A percentile compares a stretch with the other conserved stretches of the same genome.
Evolutionary conservation across 1,284 basidiomycete genomes (phyloP).

Genomic region (Rhodotorula sp.): DNA sequence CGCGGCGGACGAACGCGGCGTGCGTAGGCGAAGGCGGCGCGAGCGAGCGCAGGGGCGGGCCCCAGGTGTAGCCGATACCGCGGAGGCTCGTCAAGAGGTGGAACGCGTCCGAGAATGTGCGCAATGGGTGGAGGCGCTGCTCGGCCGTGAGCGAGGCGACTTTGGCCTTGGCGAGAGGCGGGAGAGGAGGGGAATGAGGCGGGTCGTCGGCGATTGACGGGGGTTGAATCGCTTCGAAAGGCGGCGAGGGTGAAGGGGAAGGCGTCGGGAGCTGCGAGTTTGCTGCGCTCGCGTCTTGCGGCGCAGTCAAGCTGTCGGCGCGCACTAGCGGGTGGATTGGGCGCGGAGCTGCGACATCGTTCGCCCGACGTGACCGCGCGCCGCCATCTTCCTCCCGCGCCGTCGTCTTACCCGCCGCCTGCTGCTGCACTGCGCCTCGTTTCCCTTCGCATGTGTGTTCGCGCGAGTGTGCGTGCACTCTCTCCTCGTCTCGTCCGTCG

Average conservation of each 20-base stretch:
- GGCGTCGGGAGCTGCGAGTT: slow-evolving; percentile 22
- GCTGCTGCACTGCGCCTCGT: neutral
- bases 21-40: neutral
- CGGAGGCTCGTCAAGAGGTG: slow-evolving; percentile 29
- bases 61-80: slow-evolving; percentile 28
- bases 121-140: slow-evolving; percentile 13
- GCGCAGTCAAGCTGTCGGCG: neutral
- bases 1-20: slow-evolving; percentile 1
- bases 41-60: slow-evolving; percentile 1
- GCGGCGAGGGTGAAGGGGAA: slow-evolving; percentile 22
- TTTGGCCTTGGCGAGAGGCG: neutral
- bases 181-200: neutral
- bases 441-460: too few species aligned
- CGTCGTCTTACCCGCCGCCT: too few species aligned
- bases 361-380: neutral
- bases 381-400: neutral
- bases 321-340: neutral
- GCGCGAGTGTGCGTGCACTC: neutral
- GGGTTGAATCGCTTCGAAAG: slow-evolving; percentile 15
- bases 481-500: slow-evolving; percentile 3
- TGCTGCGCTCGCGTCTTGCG: too few species aligned
- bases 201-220: slow-evolving; percentile 6
- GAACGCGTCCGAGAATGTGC: slow-evolving; percentile 18
- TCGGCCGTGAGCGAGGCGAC: neutral
- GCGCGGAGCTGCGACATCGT: neutral